These are phyloP conservation scores for Haberlea rhodopensis DNA, from an alignment of 257 asterid species.

Conservation along the genomic window DNA sequence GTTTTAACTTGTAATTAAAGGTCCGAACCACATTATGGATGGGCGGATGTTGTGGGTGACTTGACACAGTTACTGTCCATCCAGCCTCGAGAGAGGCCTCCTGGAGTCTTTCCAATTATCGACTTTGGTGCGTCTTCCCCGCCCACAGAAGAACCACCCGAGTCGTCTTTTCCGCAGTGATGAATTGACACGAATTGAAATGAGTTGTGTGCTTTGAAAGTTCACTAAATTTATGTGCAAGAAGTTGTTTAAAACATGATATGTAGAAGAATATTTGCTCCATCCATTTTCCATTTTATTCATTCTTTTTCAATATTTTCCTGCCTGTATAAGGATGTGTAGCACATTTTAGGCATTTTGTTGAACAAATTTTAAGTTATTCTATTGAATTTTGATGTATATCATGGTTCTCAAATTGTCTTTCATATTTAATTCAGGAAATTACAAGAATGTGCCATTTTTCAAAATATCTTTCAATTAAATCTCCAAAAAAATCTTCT, in stretches of 20 bases:
- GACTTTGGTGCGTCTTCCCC: conserved; percentile 64
- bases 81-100: conserved; percentile 82
- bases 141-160: conserved; percentile 44
- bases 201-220: too few species aligned
- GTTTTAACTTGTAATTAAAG: conserved; percentile 34
- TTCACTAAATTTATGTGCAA: too few species aligned
- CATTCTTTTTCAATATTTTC: conserved; percentile 49
- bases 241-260: too few species aligned
- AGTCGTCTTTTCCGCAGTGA: conserved; percentile 30
- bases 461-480: too few species aligned
- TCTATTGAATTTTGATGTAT: not conserved
- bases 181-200: not conserved
- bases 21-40: conserved; percentile 99
- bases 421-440: too few species aligned
- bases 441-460: too few species aligned
- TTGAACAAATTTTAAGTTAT: not conserved
- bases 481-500: too few species aligned
- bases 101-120: conserved; percentile 75
- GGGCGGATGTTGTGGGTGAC: conserved; percentile 99
- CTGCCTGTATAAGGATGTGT: conserved; percentile 9
- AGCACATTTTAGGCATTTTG: conserved; percentile 10
- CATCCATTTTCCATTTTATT: conserved; percentile 43
- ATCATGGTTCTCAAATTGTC: not conserved
- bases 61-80: conserved; percentile 81
- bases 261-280: too few species aligned